Percentiles rank a stretch among this genome's conserved stretches.
Evolutionary conservation across 1,139 yeast genomes (phyloP).

Genomic region (Geotrichum reessii): DNA sequence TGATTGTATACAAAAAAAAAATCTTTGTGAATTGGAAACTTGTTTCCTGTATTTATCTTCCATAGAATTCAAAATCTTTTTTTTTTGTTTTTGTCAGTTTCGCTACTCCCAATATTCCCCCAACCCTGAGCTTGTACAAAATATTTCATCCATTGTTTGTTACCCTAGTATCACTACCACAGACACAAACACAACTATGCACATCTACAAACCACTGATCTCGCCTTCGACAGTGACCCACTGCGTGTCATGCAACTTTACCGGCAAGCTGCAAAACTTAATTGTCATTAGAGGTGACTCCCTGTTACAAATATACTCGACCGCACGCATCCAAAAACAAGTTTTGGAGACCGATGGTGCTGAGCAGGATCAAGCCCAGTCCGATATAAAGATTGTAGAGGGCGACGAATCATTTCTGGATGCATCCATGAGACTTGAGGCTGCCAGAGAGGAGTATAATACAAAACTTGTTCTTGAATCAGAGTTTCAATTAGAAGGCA

Average conservation of each 20-base stretch:
- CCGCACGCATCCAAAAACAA: slow-evolving; percentile 30
- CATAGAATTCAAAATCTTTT: neutral
- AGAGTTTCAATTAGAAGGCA: slow-evolving; percentile 70
- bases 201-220: slow-evolving; percentile 72
- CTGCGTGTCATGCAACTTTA: slow-evolving; percentile 58
- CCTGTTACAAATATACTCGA: slow-evolving; percentile 60
- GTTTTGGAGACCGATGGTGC: slow-evolving; percentile 20
- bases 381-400: slow-evolving; percentile 16
- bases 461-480: slow-evolving; percentile 49
- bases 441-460: slow-evolving; percentile 28
- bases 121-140: neutral
- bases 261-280: slow-evolving; percentile 48
- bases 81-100: neutral
- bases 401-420: slow-evolving; percentile 31
- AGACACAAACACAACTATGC: slow-evolving; percentile 47
- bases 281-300: slow-evolving; percentile 64
- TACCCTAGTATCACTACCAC: neutral
- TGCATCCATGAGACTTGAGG: slow-evolving; percentile 21
- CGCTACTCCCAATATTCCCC: neutral
- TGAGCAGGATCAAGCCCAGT: slow-evolving; percentile 19
- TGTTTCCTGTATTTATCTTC: neutral
- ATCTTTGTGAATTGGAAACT: no score
- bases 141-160: neutral
- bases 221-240: slow-evolving; percentile 72
- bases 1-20: no score